Evolutionary conservation across 768 basidiomycete species (phyloP), one percentile per base, ranked within the genome.

Genomic region (Macrolepiota albuminosa): DNA sequence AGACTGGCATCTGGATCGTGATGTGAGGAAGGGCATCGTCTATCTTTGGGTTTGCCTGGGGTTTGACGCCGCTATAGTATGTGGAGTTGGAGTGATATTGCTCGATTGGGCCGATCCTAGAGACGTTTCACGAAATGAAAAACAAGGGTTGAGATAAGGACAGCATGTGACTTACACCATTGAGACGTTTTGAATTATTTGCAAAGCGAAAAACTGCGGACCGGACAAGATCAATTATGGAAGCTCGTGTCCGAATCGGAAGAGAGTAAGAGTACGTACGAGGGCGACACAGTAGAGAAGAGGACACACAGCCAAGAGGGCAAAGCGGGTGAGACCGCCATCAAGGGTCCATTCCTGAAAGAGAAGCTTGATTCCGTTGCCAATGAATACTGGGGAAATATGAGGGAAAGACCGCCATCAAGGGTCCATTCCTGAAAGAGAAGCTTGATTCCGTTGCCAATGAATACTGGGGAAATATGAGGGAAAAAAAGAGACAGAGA

Each of bases 1-100:
- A 94, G 31, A 94, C 91, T 0, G 93, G 81, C 83, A 95, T 84
- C 72, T 93, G 85, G 58, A 95, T 84, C 0, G 89, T 89, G 37
- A 92, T 78, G 66, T 91, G 90, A 2, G 89, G 90, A 0, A 92
- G 78, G 62, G 75, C 74, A 7, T 79, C 75, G 66, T 88, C 87
- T 37, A 77, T 75, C 6, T 61, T 63, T 56, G 76, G 76, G 66
- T 75, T 75, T 0, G 84, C 71, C 16, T 74, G 74, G 0, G 90
- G 89, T 49, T 79, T 79, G 51, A 81, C 71, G 16, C 89, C 89
- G 14, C 85, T 88, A 72, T 91, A 95, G 71, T 88, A 94, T 46
- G 82, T 85, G 0, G 89, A 91, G 69, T 93, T 94, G 59, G 83
- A 73, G 69, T 90, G 85, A 68, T 83, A 90, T 63, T 93, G 71